Conservation (phyloP, 139 green algal species). For the Pleodorina starrii region DNA sequence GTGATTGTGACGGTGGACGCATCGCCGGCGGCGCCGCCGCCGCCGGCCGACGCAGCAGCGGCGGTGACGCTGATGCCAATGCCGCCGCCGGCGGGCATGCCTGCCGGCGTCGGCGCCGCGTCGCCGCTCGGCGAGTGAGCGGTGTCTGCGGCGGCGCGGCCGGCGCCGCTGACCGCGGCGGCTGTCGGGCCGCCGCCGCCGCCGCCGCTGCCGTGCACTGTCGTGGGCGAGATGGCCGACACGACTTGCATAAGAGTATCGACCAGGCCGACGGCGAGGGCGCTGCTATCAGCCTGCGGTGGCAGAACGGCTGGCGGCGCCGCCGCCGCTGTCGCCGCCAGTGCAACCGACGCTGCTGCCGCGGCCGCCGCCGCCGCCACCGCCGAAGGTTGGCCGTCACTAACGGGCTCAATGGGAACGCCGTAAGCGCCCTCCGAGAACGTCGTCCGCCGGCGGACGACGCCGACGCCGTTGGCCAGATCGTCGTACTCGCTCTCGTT, state of each 20-base stretch:
- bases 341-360: not conserved
- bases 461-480: too few relatives aligned
- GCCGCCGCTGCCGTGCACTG: not conserved
- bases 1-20: conserved; percentile 19
- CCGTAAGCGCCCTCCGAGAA: too few relatives aligned
- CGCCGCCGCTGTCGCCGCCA: not conserved
- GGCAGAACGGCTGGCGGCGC: not conserved
- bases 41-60: not conserved
- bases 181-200: not conserved
- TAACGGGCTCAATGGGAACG: too few relatives aligned
- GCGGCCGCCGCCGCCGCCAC: not conserved
- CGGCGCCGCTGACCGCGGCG: not conserved
- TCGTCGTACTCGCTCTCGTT: too few relatives aligned
- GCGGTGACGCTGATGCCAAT: conserved; percentile 40
- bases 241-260: conserved; percentile 41
- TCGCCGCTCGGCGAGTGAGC: not conserved
- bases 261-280: not conserved
- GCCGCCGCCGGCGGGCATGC: not conserved
- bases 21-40: not conserved
- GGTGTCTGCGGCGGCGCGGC: not conserved
- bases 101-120: not conserved
- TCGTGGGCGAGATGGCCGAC: not conserved
- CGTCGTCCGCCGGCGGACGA: too few relatives aligned
- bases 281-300: not conserved
- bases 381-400: too few relatives aligned